Base-by-base conservation (phyloP, 2,329 filamentous ascomycete genomes). In the Colletotrichum sp. region DNA sequence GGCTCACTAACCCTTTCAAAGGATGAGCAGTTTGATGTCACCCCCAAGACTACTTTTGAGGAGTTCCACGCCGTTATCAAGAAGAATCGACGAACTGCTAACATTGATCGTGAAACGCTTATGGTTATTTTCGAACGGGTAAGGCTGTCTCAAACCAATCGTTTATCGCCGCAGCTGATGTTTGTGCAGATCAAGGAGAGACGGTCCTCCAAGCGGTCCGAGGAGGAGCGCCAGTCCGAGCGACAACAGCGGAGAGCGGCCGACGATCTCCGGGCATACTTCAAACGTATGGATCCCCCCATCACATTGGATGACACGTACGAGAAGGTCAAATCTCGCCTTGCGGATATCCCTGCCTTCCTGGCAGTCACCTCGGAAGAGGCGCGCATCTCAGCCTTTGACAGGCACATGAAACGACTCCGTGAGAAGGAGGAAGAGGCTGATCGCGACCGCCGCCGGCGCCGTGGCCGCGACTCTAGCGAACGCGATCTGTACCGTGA, bases 11-110 rank as follows among this genome's bases (percentile, higher is more conserved):
- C 80, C 61, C 70, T 13, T 34, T 68, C 30, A 19, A 80, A 98
- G 94, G 95, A 98, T 86, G 94, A 95, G 88, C 95, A 93, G 81
- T 98, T 95, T 90, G 96, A 98, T 85, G 92, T 98, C 81, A 96
- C 94, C 79, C 90, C 94, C 78, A 94, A 94, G 81, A 98, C 96
- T 81, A 93, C 94, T 63, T 93, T 98, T 84, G 94, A 98, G 82
- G 96, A 98, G 82, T 98, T 98, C 87, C 88, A 93, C 83, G 89
- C 91, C 82, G 88, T 97, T 80, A 93, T 98, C 90, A 93, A 93
- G 84, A 92, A 93, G 88, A 96, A 98, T 89, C 92, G 93, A 82
- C 95, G 95, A 83, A 98, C 96, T 89, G 93, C 94, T 90, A 93
- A 94, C 88, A 93, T 98, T 90, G 93, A 96, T 83, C 90, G 91